phyloP scores from a whole-genome alignment of 2,329 filamentous ascomycete genomes.

The Aspergillus calidoustus region DNA sequence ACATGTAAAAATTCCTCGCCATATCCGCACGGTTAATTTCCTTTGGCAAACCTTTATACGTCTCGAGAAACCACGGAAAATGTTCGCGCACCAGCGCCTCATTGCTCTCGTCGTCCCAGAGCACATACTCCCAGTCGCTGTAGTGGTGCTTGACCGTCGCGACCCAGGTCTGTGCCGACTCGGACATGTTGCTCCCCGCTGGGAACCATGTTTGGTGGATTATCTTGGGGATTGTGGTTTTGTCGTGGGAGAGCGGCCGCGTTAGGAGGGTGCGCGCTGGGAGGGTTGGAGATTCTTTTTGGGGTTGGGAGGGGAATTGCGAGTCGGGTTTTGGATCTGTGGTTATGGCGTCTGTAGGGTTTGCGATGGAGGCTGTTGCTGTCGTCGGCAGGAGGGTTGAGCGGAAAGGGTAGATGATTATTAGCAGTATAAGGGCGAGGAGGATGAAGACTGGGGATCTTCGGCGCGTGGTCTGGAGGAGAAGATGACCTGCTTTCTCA shows the following conservation, averaged over 20 bases:
- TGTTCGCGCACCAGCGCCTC: slow-evolving; percentile 22
- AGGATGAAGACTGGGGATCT: slow-evolving; percentile 1
- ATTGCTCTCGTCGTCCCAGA: slow-evolving; percentile 28
- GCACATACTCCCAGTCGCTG: slow-evolving; percentile 28
- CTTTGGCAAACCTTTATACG: slow-evolving; percentile 22
- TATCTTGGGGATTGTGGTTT: slow-evolving; percentile 25
- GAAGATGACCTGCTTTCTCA: neutral
- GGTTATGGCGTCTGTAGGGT: neutral
- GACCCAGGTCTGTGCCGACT: slow-evolving; percentile 25
- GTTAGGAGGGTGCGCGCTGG: slow-evolving; percentile 20
- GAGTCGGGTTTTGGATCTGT: neutral
- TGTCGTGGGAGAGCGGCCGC: slow-evolving; percentile 20
- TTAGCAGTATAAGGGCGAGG: neutral
- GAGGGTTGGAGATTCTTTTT: neutral
- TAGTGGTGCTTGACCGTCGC: slow-evolving; percentile 21
- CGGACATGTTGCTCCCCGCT: slow-evolving; percentile 28
- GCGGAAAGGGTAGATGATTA: slow-evolving; percentile 10
- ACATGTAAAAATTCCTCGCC: slow-evolving; percentile 28
- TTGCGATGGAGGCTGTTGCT: neutral
- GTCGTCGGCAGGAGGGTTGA: slow-evolving; percentile 4
- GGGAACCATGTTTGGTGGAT: slow-evolving; percentile 32
- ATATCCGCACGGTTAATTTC: slow-evolving; percentile 28
- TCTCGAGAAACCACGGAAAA: slow-evolving; percentile 27
- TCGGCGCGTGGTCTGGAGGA: slow-evolving; percentile 6
- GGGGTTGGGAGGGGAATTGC: neutral